phyloP scores from a whole-genome alignment of 768 basidiomycete genomes.

The Termitomyces sp. region DNA sequence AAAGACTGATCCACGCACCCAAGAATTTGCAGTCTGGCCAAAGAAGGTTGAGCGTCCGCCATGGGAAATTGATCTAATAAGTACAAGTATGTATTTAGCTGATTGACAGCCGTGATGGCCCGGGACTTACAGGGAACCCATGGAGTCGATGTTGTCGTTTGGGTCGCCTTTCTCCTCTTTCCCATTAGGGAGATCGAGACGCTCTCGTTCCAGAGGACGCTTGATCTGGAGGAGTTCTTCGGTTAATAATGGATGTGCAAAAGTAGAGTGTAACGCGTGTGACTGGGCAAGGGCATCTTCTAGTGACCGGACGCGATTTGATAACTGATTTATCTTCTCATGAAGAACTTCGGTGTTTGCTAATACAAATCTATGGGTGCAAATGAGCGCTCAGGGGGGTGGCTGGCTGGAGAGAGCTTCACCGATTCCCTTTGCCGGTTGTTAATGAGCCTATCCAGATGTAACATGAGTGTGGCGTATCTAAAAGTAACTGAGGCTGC shows the following conservation, averaged over 20 bases:
- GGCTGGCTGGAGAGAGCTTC: constrained; percentile 3
- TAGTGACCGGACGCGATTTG: constrained; percentile 61
- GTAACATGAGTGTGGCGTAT: constrained; percentile 8
- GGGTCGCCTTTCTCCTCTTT: constrained; percentile 44
- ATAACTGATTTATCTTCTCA: constrained; percentile 60
- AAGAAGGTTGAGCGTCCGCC: constrained; percentile 63
- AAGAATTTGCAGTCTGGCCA: constrained; percentile 64
- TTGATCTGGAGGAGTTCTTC: constrained; percentile 65
- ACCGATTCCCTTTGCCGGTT: constrained; percentile 74
- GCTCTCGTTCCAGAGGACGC: constrained; percentile 62
- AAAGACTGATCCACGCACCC: constrained; percentile 36
- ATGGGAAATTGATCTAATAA: constrained; percentile 54
- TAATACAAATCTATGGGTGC: constrained; percentile 54
- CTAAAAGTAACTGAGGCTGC: constrained; percentile 7
- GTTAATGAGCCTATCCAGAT: constrained; percentile 55
- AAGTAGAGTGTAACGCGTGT: constrained; percentile 43
- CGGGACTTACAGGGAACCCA: constrained; percentile 56
- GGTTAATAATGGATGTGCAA: constrained; percentile 54
- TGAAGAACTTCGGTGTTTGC: constrained; percentile 69
- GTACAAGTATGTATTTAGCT: constrained; percentile 11
- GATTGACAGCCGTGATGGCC: constrained; percentile 13
- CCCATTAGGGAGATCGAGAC: constrained; percentile 31
- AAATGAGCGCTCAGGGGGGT: neutral
- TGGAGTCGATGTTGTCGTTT: constrained; percentile 56
- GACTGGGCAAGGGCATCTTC: constrained; percentile 62